Evolutionary conservation across 2,329 filamentous ascomycete genomes (phyloP).

Genomic region (Aspergillus neoniger): DNA sequence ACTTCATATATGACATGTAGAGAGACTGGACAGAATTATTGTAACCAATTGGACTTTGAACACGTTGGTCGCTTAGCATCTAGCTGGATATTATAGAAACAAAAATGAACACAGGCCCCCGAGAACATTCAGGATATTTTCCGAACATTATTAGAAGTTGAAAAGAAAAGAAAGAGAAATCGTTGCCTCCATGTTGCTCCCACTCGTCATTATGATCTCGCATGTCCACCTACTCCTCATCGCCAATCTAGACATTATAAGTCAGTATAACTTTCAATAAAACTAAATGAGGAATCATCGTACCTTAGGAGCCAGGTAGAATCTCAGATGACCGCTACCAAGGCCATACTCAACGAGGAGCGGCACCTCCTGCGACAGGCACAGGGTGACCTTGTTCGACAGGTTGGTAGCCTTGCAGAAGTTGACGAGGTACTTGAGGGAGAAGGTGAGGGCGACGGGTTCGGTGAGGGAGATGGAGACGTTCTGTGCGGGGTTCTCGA

Average conservation of each 20-base stretch:
- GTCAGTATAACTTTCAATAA: constrained; percentile 4
- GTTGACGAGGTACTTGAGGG: constrained; percentile 98
- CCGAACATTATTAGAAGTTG: constrained; percentile 21
- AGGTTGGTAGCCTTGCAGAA: constrained; percentile 97
- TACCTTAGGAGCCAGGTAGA: constrained; percentile 98
- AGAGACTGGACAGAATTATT: neutral
- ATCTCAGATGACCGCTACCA: constrained; percentile 84
- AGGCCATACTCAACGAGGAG: constrained; percentile 90
- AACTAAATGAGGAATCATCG: constrained; percentile 27
- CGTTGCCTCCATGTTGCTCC: constrained; percentile 53
- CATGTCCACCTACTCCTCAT: constrained; percentile 47
- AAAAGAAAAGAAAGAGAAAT: constrained; percentile 28
- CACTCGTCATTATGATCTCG: constrained; percentile 32
- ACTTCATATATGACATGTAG: neutral
- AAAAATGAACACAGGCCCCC: constrained; percentile 10
- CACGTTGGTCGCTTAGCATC: constrained; percentile 22
- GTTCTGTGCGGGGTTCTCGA: constrained; percentile 84
- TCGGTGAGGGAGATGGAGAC: constrained; percentile 89
- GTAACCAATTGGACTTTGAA: constrained; percentile 15
- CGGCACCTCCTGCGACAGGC: constrained; percentile 93
- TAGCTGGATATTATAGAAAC: constrained; percentile 25
- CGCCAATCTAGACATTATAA: constrained; percentile 63
- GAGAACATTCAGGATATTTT: constrained; percentile 26
- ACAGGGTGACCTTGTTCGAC: constrained; percentile 81
- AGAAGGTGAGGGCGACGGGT: constrained; percentile 93